Conservation (phyloP, 2,329 filamentous ascomycete species). For the Aspergillus phoenicis region DNA sequence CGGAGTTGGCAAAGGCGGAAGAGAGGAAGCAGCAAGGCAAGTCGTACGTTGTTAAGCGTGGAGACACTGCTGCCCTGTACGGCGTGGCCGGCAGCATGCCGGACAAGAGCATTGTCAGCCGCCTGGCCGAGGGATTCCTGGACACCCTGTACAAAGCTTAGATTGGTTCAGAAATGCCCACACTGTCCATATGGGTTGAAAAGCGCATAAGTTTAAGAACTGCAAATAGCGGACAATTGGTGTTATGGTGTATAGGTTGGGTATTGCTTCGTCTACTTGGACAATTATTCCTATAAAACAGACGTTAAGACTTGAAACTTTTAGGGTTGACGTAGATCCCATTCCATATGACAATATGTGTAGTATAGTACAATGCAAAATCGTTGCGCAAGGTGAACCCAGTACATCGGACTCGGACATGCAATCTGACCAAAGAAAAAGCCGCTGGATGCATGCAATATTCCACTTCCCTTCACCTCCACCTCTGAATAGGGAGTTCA, state of each 20-base stretch:
- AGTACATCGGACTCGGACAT: neutral
- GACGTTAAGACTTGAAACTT: neutral
- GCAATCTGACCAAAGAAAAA: neutral
- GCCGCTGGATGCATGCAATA: constrained; percentile 25
- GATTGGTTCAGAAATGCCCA: constrained; percentile 6
- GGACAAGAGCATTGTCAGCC: constrained; percentile 92
- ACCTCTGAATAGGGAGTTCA: neutral
- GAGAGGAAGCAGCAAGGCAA: constrained; percentile 66
- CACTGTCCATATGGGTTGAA: constrained; percentile 19
- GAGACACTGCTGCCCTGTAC: constrained; percentile 83
- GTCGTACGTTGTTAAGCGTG: constrained; percentile 53
- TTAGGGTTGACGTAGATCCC: constrained; percentile 3
- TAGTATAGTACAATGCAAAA: constrained; percentile 11
- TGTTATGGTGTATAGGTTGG: constrained; percentile 13
- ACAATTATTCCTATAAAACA: neutral
- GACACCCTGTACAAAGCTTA: constrained; percentile 90
- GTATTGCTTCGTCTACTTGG: neutral
- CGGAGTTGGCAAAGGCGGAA: constrained; percentile 79
- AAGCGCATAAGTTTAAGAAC: neutral
- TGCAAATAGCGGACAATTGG: constrained; percentile 17
- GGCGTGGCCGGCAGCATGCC: constrained; percentile 93
- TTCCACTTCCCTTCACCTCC: neutral
- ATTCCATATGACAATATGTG: constrained; percentile 5
- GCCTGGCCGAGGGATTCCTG: constrained; percentile 86
- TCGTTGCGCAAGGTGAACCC: neutral